phyloP scores from a whole-genome alignment of 208 protist genomes.

The Tritrichomonas foetus region DNA sequence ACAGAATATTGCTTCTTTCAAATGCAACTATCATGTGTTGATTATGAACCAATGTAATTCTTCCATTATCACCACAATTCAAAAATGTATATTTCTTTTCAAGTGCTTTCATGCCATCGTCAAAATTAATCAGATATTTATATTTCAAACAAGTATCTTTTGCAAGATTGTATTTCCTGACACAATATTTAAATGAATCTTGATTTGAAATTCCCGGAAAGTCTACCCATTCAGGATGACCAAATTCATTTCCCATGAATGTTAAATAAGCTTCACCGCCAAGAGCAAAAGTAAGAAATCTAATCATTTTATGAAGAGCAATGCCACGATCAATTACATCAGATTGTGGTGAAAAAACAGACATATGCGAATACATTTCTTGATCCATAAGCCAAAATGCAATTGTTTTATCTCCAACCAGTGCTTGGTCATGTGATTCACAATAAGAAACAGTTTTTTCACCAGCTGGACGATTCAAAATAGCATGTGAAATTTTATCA shows the following conservation, averaged over 20 bases:
- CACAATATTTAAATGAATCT: slow-evolving; percentile 64
- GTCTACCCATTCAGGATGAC: slow-evolving; percentile 85
- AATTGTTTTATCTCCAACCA: slow-evolving; percentile 82
- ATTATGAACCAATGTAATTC: not conserved
- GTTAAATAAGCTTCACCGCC: slow-evolving; percentile 67
- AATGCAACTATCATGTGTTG: slow-evolving; percentile 19
- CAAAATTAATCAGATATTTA: slow-evolving; percentile 64
- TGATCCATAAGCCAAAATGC: slow-evolving; percentile 81
- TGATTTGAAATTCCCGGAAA: slow-evolving; percentile 76
- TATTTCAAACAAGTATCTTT: slow-evolving; percentile 66
- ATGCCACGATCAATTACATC: not conserved
- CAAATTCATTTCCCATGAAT: slow-evolving; percentile 82
- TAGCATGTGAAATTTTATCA: slow-evolving; percentile 60
- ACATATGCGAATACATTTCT: slow-evolving; percentile 57
- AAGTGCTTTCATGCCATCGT: slow-evolving; percentile 62
- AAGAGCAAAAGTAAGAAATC: slow-evolving; percentile 65
- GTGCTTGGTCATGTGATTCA: slow-evolving; percentile 78
- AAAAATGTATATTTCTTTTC: slow-evolving; percentile 46
- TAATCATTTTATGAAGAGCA: slow-evolving; percentile 56
- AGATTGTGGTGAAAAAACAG: not conserved
- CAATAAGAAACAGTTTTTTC: slow-evolving; percentile 72
- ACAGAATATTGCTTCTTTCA: slow-evolving; percentile 23
- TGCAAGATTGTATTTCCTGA: slow-evolving; percentile 69
- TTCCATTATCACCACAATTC: not conserved
- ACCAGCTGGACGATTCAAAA: slow-evolving; percentile 68